Evolutionary conservation across 2,329 filamentous ascomycete genomes (phyloP), one percentile per base, ranked within the genome.

Genomic region (Cytospora piceicola): DNA sequence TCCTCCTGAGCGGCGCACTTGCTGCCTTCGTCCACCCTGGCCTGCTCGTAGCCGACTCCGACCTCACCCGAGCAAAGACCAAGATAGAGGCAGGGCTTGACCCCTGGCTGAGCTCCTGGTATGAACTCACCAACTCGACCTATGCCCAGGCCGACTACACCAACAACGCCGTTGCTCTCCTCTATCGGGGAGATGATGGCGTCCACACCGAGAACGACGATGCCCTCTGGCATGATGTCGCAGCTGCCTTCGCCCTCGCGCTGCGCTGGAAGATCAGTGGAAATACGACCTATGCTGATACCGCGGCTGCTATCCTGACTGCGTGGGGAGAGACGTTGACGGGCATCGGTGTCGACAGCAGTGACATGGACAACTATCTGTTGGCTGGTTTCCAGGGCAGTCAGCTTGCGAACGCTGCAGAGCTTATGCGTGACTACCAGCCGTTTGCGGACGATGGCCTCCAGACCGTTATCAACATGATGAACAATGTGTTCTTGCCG

Each of bases 361-460:
- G 0, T 12, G 42, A 49, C 30, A 63, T 63, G 61, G 79, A 82
- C 64, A 74, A 69, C 30, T 77, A 73, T 63, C 77, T 83, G 2
- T 76, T 77, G 0, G 72, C 77, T 0, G 80, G 81, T 0, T 68
- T 83, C 2, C 79, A 83, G 39, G 80, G 81, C 0, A 81, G 82
- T 62, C 73, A 83, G 66, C 71, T 82, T 15, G 80, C 80, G 20
- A 83, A 83, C 56, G 80, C 77, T 0, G 81, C 75, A 0, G 81
- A 83, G 65, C 71, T 82, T 1, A 70, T 82, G 55, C 71, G 78
- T 1, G 69, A 64, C 24, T 77, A 80, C 59, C 30, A 59, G 11
- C 73, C 71, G 2, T 80, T 67, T 27, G 42, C 17, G 27, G 61
- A 78, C 76, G 27, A 69, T 17, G 66, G 68, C 15, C 64, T 76